Evolutionary conservation across 78 protist species (phyloP), one percentile per base, ranked within the genome.

Genomic region (Pigoraptor vietnamica): DNA sequence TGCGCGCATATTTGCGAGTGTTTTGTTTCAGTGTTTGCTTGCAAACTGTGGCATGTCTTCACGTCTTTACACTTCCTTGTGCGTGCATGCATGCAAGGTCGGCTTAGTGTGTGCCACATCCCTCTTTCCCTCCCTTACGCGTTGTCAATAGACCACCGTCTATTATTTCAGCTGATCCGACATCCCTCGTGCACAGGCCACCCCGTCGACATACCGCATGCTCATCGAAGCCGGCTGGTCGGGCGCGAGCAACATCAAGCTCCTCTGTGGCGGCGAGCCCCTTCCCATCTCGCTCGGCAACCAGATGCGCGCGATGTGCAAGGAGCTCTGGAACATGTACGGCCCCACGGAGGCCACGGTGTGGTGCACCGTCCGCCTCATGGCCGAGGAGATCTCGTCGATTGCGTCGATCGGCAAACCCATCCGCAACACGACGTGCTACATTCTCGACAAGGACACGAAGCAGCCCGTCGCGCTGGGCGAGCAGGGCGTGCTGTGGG

Each of bases 401-500:
- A 14, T 14, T 24, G 89, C 93, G 32, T 10, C 93, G 38, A 91
- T 91, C n/a, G 93, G 93, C 37, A 36, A 40, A 0, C 93, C 93
- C 40, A 91, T 91, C 39, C 87, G 32, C 0, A 91, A 91, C 56
- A 91, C 93, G 25, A 91, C 93, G 24, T 90, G 89, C n/a, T 91
- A 91, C 39, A 91, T 91, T 34, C 32, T 91, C 25, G 93, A 90
- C 83, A 83, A 29, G 92, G 34, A 39, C 55, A 33, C 39, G 0
- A 32, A 24, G 21, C 39, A 39, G 38, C 92, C 90, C 0, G 39
- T 37, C 39, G 95, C 97, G 33, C 14, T 93, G 37, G 95, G 95
- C 0, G 95, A 81, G 34, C 82, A 48, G 0, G 96, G 96, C 81
- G 95, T 93, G 90, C 90, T 95, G 33, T 89, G n/a, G 82, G 86